A percentile compares a stretch with the other conserved stretches of the same genome.
These are phyloP conservation scores for Acacia acuminata DNA, from an alignment of 306 rosid genomes.

Conservation along the genomic window DNA sequence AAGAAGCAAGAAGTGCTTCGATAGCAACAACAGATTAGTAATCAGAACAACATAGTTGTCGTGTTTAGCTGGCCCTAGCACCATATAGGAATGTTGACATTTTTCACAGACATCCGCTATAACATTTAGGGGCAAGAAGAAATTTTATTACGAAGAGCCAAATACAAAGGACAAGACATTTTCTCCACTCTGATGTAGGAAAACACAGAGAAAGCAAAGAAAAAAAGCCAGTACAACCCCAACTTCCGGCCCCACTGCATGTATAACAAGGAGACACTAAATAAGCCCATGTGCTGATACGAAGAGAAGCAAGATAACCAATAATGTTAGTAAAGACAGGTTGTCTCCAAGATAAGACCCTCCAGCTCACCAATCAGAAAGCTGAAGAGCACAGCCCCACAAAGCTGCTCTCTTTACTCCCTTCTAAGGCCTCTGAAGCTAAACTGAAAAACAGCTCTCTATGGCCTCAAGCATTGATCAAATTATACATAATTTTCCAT, in stretches of 20 bases:
- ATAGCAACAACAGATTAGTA: not conserved
- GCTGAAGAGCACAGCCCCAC: not conserved
- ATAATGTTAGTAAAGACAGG: not conserved
- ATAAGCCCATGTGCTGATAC: conserved; percentile 1
- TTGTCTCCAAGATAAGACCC: not conserved
- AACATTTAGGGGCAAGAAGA: not conserved
- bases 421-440: not conserved
- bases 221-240: not conserved
- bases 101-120: not conserved
- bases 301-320: not conserved
- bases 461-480: not conserved
- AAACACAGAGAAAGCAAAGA: not conserved
- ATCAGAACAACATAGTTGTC: not conserved
- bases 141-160: not conserved
- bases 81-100: not conserved
- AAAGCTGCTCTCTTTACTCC: not conserved
- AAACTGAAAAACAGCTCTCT: not conserved
- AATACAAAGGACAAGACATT: not conserved
- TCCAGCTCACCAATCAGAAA: not conserved
- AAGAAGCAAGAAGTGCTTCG: not conserved
- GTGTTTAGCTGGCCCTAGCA: not conserved
- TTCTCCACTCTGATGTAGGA: not conserved
- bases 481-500: not conserved
- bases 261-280: not conserved
- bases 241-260: not conserved